Conservation (phyloP, 2,329 filamentous ascomycete genomes). For the Claviceps spartinae region DNA sequence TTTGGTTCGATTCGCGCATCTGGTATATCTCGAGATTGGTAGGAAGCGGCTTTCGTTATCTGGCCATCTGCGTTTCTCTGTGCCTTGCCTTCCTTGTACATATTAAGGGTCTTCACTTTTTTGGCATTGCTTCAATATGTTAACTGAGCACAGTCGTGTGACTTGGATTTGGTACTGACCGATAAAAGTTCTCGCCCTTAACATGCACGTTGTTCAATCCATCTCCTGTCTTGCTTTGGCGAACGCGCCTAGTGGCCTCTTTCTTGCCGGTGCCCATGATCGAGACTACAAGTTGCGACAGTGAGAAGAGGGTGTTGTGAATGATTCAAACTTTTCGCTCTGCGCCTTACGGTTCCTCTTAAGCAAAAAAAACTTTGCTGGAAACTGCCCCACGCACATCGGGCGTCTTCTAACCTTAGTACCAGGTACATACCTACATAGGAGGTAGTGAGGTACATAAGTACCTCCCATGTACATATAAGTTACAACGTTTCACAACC, state of each 20-base stretch:
- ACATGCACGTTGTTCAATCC: slow-evolving; percentile 82
- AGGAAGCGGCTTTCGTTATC: slow-evolving; percentile 71
- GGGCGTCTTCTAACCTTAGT: too few species aligned
- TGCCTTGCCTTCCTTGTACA: slow-evolving; percentile 77
- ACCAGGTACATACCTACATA: too few species aligned
- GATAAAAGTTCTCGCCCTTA: slow-evolving; percentile 98
- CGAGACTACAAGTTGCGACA: background rate
- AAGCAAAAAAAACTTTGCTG: slow-evolving; percentile 1
- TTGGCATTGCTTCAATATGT: slow-evolving; percentile 47
- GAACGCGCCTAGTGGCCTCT: slow-evolving; percentile 67
- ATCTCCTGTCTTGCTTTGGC: slow-evolving; percentile 74
- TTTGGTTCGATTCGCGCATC: slow-evolving; percentile 86
- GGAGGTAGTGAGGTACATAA: too few species aligned
- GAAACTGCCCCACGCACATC: background rate
- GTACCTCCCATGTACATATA: too few species aligned
- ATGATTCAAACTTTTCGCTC: background rate
- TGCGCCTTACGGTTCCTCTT: background rate
- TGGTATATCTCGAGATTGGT: slow-evolving; percentile 70
- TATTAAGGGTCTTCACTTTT: slow-evolving; percentile 77
- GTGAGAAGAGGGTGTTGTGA: background rate
- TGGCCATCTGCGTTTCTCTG: slow-evolving; percentile 71
- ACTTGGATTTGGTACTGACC: slow-evolving; percentile 30
- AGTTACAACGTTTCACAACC: too few species aligned
- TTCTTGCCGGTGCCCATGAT: slow-evolving; percentile 86
- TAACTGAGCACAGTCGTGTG: slow-evolving; percentile 4